Percentiles rank a stretch among this genome's conserved stretches.
Conservation (phyloP, 148 eudicot genomes). For the Camellia sinensis region DNA sequence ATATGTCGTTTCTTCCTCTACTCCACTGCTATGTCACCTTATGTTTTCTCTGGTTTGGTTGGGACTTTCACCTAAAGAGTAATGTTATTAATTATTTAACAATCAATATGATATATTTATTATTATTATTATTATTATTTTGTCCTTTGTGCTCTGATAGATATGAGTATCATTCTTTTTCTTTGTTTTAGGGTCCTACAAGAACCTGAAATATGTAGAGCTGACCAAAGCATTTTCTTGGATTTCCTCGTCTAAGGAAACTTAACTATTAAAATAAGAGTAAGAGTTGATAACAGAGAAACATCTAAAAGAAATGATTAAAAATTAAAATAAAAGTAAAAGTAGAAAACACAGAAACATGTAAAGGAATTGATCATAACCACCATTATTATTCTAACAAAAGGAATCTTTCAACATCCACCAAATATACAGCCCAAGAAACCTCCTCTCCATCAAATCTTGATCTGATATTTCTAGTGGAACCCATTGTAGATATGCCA, state of each 20-base stretch:
- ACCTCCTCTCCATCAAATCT: background rate
- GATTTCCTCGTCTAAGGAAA: background rate
- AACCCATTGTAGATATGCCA: background rate
- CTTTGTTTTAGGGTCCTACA: background rate
- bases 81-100: background rate
- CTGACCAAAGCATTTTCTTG: background rate
- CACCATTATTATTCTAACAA: no score
- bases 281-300: background rate
- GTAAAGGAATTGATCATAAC: background rate
- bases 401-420: background rate
- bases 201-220: background rate
- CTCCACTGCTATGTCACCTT: no score
- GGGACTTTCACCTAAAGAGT: background rate
- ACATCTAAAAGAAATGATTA: background rate
- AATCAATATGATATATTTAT: background rate
- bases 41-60: background rate
- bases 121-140: no score
- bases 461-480: background rate
- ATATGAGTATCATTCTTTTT: background rate
- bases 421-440: background rate
- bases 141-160: background rate
- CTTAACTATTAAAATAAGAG: background rate
- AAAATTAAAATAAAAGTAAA: no score
- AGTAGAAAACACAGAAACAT: no score
- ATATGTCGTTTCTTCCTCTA: no score